Conservation (phyloP, 2,329 filamentous ascomycete genomes). For the Penicillium sp. region DNA sequence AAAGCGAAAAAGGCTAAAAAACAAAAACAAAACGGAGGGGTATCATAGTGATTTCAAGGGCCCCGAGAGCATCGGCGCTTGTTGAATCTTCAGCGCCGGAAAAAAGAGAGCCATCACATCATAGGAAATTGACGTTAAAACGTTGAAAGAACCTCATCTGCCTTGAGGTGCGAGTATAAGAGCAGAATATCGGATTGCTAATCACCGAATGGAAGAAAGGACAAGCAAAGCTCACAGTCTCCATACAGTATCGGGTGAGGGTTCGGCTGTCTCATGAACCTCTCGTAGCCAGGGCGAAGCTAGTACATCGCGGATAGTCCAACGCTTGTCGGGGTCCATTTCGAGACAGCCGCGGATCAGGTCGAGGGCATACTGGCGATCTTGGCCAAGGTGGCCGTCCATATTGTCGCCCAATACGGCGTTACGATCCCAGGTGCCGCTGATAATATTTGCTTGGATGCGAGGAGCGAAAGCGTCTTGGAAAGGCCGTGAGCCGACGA, state of each 20-base stretch:
- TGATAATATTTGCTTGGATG: slow-evolving; percentile 58
- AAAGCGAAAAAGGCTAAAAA: background rate
- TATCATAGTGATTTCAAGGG: slow-evolving; percentile 29
- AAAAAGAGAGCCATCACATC: background rate
- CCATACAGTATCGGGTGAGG: slow-evolving; percentile 34
- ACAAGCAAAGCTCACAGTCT: slow-evolving; percentile 30
- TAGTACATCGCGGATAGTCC: slow-evolving; percentile 57
- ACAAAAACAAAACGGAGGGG: slow-evolving; percentile 21
- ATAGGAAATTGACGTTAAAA: background rate
- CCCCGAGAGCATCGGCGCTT: slow-evolving; percentile 18
- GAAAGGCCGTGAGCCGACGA: slow-evolving; percentile 62
- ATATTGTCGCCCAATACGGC: slow-evolving; percentile 47
- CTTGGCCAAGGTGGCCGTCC: slow-evolving; percentile 37
- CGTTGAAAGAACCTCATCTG: slow-evolving; percentile 6
- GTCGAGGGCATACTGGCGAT: slow-evolving; percentile 53
- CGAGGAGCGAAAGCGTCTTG: slow-evolving; percentile 58
- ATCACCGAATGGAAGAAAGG: background rate
- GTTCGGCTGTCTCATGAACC: slow-evolving; percentile 31
- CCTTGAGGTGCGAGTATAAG: background rate
- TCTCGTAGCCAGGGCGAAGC: slow-evolving; percentile 55
- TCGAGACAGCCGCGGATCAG: slow-evolving; percentile 60
- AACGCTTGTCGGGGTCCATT: slow-evolving; percentile 54
- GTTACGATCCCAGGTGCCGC: slow-evolving; percentile 57
- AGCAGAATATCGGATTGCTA: background rate
- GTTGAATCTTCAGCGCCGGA: slow-evolving; percentile 18